Percentiles rank a stretch among this genome's conserved stretches.
Conservation (phyloP, 1,284 basidiomycete genomes). For the Leccinum subrobustum region DNA sequence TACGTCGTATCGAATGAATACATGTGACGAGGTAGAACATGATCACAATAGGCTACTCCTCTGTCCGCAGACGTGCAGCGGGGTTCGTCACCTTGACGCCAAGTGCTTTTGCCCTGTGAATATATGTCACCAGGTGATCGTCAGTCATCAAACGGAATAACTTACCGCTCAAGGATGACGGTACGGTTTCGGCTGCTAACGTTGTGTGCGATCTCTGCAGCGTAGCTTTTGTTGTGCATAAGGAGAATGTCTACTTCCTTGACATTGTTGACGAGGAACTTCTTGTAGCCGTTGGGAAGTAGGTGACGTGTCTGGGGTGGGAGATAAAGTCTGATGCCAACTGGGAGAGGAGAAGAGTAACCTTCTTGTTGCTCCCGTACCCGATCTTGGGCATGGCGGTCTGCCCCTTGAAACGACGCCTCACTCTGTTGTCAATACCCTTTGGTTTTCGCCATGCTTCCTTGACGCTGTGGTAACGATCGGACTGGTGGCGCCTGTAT, state of each 20-base stretch:
- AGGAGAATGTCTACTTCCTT: slow-evolving; percentile 91
- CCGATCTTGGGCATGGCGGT: slow-evolving; percentile 95
- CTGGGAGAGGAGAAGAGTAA: slow-evolving; percentile 12
- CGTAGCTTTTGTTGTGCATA: slow-evolving; percentile 98
- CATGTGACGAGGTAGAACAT: slow-evolving; percentile 35
- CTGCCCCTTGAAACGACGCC: slow-evolving; percentile 96
- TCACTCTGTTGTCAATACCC: slow-evolving; percentile 95
- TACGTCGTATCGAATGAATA: slow-evolving; percentile 41
- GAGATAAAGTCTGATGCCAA: slow-evolving; percentile 10
- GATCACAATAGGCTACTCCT: slow-evolving; percentile 56
- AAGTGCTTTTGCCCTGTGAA: slow-evolving; percentile 79
- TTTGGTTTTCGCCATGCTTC: slow-evolving; percentile 98
- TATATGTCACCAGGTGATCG: slow-evolving; percentile 1
- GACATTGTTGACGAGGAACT: slow-evolving; percentile 90
- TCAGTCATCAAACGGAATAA: neutral
- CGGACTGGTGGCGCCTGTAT: slow-evolving; percentile 91
- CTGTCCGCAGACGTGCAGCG: slow-evolving; percentile 92
- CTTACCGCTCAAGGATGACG: slow-evolving; percentile 85
- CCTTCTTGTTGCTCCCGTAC: slow-evolving; percentile 84
- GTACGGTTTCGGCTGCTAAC: slow-evolving; percentile 97
- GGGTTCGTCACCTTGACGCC: slow-evolving; percentile 95
- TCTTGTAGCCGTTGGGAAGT: slow-evolving; percentile 92
- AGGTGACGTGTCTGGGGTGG: slow-evolving; percentile 78
- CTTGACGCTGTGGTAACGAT: slow-evolving; percentile 93
- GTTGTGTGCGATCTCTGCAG: slow-evolving; percentile 96